Percentiles rank a stretch among this genome's conserved stretches.
Evolutionary conservation across 163 green algal species (phyloP).

Genomic region (Chlorella variabilis): DNA sequence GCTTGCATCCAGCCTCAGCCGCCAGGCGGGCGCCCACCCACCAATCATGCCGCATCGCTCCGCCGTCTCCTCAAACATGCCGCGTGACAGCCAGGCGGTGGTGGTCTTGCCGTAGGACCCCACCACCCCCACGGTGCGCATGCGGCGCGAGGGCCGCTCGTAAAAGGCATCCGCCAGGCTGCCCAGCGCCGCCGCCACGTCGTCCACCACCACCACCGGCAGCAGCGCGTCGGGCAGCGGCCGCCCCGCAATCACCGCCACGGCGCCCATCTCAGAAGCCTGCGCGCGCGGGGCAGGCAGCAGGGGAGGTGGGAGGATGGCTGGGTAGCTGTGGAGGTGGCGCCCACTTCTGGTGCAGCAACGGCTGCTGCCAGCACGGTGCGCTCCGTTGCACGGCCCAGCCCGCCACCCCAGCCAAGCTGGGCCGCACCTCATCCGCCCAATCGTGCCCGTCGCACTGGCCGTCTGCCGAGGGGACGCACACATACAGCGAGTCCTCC

Average conservation of each 20-base stretch:
- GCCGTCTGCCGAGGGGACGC: conserved; percentile 31
- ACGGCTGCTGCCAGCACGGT: neutral
- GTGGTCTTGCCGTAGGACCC: conserved; percentile 97
- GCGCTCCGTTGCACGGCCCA: neutral
- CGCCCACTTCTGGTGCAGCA: no score
- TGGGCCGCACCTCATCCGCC: conserved; percentile 48
- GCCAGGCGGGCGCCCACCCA: neutral
- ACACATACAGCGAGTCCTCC: conserved; percentile 48
- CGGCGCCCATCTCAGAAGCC: conserved; percentile 45
- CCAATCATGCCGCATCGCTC: conserved; percentile 54
- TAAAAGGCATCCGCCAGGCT: conserved; percentile 83
- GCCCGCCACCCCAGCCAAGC: no score
- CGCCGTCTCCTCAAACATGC: conserved; percentile 75
- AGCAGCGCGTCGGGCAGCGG: conserved; percentile 51
- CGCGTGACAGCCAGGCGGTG: conserved; percentile 83
- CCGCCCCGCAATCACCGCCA: conserved; percentile 47
- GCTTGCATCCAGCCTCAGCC: neutral
- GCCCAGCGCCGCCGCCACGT: conserved; percentile 50
- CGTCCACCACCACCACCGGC: conserved; percentile 68
- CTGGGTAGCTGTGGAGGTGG: neutral
- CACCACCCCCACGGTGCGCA: conserved; percentile 25
- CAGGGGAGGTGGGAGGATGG: neutral
- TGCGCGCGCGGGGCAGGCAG: neutral
- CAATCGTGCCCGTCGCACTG: conserved; percentile 64
- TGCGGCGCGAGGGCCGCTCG: conserved; percentile 28